Base-by-base conservation (phyloP, 768 basidiomycete genomes). In the Trametes sanguinea region DNA sequence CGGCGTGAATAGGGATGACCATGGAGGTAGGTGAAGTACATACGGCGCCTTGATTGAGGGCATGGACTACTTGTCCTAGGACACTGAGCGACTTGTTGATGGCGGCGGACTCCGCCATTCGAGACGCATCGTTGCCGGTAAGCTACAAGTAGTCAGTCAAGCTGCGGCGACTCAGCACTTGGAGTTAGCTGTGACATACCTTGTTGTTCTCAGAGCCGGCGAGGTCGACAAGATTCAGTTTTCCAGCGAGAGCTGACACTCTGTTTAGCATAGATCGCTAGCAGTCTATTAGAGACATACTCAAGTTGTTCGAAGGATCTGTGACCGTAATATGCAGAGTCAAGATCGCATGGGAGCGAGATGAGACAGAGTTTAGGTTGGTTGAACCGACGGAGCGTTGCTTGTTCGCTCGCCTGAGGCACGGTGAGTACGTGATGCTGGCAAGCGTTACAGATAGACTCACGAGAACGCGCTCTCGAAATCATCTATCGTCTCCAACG, bases 181-280 rank as follows among this genome's bases (percentile, higher is more conserved):
- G 22, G 22, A 22, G 22, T 22, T 22, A 22, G 22, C 22, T n/a
- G 4, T 4, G n/a, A 65, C 72, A 16, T 40, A 86, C 86, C 75
- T 92, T 95, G 73, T 94, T 95, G 69, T 94, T 94, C 76, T 95
- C 94, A 0, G 90, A 93, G 30, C 94, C 94, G 16, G 94, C 94
- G 30, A 95, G 81, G 75, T 95, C 94, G 10, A 94, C 91, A 8
- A 95, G 82, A 65, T 92, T 92, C 57, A 94, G 87, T 72, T 89
- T 92, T 9, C 92, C 92, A 2, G 80, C 82, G 51, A 88, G 71
- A 45, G 82, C 91, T 92, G 63, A 27, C 3, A 3, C 2, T 13
- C n/a, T 5, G 2, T 30, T 61, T 13, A 51, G 54, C 7, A 29
- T 14, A 42, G 30, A 8, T 29, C 16, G n/a, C 6, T 30, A 10